Conservation (phyloP, 352 stramenopile genomes). For the Pythium angustatum region DNA sequence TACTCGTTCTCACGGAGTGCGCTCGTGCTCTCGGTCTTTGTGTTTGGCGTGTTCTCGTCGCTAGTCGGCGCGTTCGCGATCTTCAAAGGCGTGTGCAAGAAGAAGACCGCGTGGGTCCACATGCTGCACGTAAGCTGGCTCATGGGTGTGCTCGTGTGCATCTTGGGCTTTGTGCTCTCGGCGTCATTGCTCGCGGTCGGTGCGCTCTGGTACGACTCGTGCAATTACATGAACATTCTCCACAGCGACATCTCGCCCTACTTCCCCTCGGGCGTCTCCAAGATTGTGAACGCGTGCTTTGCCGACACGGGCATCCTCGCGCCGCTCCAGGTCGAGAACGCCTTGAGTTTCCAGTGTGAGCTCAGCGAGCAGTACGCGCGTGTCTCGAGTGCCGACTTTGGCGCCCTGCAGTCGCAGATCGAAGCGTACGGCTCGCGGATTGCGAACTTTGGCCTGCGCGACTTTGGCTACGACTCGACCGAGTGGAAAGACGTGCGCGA, state of each 20-base stretch:
- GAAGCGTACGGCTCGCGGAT: conserved; percentile 49
- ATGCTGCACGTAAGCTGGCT: conserved; percentile 77
- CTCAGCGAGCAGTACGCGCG: conserved; percentile 61
- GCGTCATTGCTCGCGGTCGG: conserved; percentile 71
- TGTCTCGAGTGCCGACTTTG: conserved; percentile 47
- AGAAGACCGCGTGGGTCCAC: conserved; percentile 73
- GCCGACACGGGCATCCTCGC: conserved; percentile 59
- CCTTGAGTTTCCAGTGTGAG: conserved; percentile 62
- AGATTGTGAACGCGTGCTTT: conserved; percentile 73
- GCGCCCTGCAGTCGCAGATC: conserved; percentile 38
- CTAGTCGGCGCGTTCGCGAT: conserved; percentile 68
- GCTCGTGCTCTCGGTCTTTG: conserved; percentile 76
- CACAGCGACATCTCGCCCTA: conserved; percentile 74
- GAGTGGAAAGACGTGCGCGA: conserved; percentile 45
- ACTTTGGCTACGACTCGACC: conserved; percentile 68
- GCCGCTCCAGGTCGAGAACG: conserved; percentile 52
- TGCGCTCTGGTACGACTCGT: conserved; percentile 79
- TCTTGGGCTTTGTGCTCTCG: conserved; percentile 76
- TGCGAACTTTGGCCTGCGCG: conserved; percentile 48
- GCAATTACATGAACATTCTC: conserved; percentile 82
- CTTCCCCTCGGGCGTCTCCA: conserved; percentile 54
- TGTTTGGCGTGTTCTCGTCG: conserved; percentile 70
- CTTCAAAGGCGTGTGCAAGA: conserved; percentile 73
- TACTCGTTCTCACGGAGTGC: conserved; percentile 78
- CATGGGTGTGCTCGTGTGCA: conserved; percentile 71